Evolutionary conservation across 345 rosid species (phyloP), one percentile per base, ranked within the genome.

Genomic region (Rhodamnia rubescens): DNA sequence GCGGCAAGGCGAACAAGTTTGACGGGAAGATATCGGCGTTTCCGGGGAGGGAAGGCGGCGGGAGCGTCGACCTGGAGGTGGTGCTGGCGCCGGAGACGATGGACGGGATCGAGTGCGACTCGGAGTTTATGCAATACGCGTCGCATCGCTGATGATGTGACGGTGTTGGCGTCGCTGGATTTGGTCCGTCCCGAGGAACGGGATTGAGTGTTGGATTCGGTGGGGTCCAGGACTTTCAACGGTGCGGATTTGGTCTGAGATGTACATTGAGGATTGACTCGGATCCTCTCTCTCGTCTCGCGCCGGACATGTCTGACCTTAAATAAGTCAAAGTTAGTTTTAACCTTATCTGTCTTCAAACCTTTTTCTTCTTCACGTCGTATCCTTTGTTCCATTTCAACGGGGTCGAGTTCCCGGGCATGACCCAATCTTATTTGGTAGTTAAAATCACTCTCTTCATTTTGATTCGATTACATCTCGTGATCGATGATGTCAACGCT

Each of bases 11-110:
- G 7, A 97, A 97, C 83, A 97, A 97, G 69, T 97, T 97, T 13
- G 99, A 97, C 85, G 99, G 99, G 27, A 97, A 97, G 93, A 95
- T 97, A 83, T 97, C 98, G 32, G 99, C 98, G 24, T 97, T 95
- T 85, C 99, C 99, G 0, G 99, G 99, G 57, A 87, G 94, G 50
- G 96, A 91, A 42, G 98, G 98, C 5, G 91, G 92, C 47, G 98
- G 98, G 1, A 94, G 88, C 36, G 95, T 95, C 1, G 99, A 95
- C 90, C 92, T 95, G 47, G 99, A 97, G 88, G 98, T 97, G 53
- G 85, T 97, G 20, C 83, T 97, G 87, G 83, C 96, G 83, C 99
- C 99, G 44, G 95, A 90, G 88, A 93, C 98, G 8, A 92, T 95
- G 99, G 93, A 94, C 44, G 93, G 87, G 75, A 90, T 97, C 57